Evolutionary conservation across 345 rosid species (phyloP).

Genomic region (Rhodomyrtus tomentosa): DNA sequence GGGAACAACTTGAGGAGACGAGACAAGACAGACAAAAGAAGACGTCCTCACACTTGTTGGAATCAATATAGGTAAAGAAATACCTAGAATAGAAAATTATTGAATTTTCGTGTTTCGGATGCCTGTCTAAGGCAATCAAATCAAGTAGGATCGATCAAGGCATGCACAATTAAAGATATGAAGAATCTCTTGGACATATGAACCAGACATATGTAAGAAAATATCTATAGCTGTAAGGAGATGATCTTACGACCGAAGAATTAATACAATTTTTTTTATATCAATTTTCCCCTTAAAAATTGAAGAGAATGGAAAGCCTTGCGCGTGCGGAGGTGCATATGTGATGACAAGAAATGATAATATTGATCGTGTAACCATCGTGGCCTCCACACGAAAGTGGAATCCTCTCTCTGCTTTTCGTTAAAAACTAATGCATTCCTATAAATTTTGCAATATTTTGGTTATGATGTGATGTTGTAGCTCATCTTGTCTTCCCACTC

Average conservation of each 20-base stretch:
- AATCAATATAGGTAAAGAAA: background rate
- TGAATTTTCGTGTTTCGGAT: too few relatives aligned
- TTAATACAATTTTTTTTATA: background rate
- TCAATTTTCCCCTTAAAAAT: background rate
- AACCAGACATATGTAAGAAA: too few relatives aligned
- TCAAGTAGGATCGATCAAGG: too few relatives aligned
- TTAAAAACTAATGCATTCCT: background rate
- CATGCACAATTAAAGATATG: too few relatives aligned
- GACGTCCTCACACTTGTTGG: background rate
- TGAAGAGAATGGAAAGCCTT: background rate
- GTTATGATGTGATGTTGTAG: background rate
- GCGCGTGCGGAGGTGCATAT: background rate
- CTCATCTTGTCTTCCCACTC: background rate
- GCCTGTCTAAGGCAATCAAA: too few relatives aligned
- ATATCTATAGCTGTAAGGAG: too few relatives aligned
- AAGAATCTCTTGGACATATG: too few relatives aligned
- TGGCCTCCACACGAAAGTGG: constrained; percentile 34
- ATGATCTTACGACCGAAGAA: too few relatives aligned
- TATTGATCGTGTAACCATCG: background rate
- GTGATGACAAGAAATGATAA: background rate
- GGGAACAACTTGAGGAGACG: background rate
- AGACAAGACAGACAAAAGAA: background rate
- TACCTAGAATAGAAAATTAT: too few relatives aligned
- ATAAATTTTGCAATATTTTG: background rate
- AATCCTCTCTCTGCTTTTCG: background rate